Evolutionary conservation across 768 basidiomycete genomes (phyloP), one percentile per base, ranked within the genome.

Genomic region (Termitomyces sp.): DNA sequence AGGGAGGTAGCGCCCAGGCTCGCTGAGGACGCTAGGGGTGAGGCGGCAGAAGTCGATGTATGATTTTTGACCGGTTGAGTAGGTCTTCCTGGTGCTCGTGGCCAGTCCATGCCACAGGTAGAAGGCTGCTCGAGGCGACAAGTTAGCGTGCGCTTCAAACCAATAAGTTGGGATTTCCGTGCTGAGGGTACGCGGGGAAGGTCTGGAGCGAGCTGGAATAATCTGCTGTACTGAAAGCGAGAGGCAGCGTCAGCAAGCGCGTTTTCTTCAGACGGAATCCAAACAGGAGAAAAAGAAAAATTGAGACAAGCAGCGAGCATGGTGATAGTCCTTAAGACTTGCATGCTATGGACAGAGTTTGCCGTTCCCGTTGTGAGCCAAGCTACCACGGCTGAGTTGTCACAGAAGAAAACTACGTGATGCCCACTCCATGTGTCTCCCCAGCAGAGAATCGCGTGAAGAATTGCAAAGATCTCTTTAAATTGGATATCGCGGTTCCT

Each of bases 61-160:
- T 2, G 67, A 73, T 5, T 64, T 58, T 52, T 75, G 73, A 2
- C 74, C 73, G 1, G 73, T 65, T 14, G 64, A 61, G 60, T 77
- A 75, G 5, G 70, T 67, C 34, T 63, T 66, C 0, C 71, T 65
- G 38, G 77, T 76, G 47, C 65, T 70, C 36, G 68, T 56, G 5
- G 72, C 71, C 54, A 47, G 11, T 29, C 46, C 46, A 47, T 43
- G 42, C 42, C 42, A 43, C 17, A 43, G 4, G 5, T 43, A 43
- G 42, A 43, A 43, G 0, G 42, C 15, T 43, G 42, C 42, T 43
- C 17, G 17, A 43, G 42, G 42, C 3, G 6, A 43, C 15, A 43
- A 17, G 42, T 43, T 43, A 43, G 42, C 15, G 7, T 43, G 42
- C 6, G 17, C 17, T 43, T 43, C 17, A 43, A 20, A 20, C 20